Conservation (phyloP, 768 basidiomycete species). For the Daedaleopsis nitida region DNA sequence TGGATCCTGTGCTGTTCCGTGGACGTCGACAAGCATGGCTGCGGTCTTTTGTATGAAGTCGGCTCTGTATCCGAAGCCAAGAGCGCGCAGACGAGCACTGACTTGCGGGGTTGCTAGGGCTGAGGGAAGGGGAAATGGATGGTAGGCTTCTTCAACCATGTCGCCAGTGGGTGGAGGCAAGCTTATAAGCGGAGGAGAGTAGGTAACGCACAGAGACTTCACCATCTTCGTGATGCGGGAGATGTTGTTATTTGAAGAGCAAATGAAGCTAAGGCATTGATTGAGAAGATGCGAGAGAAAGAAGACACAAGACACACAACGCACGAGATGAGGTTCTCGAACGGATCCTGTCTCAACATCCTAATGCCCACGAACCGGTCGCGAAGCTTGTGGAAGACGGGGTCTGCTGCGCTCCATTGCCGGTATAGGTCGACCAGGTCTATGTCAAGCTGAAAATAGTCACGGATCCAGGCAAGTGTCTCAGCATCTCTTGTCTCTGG, state of each 20-base stretch:
- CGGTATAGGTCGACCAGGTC: constrained; percentile 72
- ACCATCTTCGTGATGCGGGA: constrained; percentile 93
- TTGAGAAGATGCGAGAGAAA: background rate
- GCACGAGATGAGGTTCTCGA: constrained; percentile 94
- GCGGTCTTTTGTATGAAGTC: constrained; percentile 86
- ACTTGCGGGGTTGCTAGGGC: constrained; percentile 61
- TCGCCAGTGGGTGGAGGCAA: constrained; percentile 38
- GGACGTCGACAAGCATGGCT: constrained; percentile 66
- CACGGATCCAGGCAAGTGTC: constrained; percentile 72
- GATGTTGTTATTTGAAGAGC: constrained; percentile 97
- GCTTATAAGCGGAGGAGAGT: constrained; percentile 68
- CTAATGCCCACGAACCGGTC: constrained; percentile 79
- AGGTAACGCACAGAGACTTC: constrained; percentile 75
- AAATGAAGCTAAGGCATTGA: constrained; percentile 75
- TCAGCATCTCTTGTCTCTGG: constrained; percentile 52
- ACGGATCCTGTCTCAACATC: constrained; percentile 90
- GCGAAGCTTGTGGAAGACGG: constrained; percentile 67
- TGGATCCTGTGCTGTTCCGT: constrained; percentile 32
- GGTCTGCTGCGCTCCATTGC: constrained; percentile 74
- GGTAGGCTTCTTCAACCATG: constrained; percentile 44
- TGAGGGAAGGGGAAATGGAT: constrained; percentile 85
- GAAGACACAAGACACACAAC: constrained; percentile 35
- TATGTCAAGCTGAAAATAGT: constrained; percentile 88
- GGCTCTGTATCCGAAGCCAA: constrained; percentile 97
- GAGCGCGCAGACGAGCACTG: constrained; percentile 62